phyloP scores from a whole-genome alignment of 768 basidiomycete genomes.

The Tricholoma sp. region DNA sequence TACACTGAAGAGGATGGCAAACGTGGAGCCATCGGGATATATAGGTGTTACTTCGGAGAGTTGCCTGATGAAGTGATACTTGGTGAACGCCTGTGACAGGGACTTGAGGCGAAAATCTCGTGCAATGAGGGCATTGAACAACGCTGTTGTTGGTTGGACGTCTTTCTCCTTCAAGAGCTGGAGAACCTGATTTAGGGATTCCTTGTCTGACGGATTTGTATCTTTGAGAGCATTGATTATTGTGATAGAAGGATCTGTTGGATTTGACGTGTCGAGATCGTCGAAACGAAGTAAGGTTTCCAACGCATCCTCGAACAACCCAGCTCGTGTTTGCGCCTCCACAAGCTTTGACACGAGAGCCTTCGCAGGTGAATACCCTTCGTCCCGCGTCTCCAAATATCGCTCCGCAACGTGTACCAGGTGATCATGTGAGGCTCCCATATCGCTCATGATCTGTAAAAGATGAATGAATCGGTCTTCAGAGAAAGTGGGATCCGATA shows the following conservation, averaged over 20 bases:
- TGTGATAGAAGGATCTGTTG: constrained; percentile 28
- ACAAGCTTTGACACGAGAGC: constrained; percentile 32
- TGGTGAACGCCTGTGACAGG: constrained; percentile 32
- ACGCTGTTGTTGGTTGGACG: constrained; percentile 29
- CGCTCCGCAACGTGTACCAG: constrained; percentile 14
- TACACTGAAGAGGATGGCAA: constrained; percentile 37
- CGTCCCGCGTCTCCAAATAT: constrained; percentile 18
- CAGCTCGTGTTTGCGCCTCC: constrained; percentile 28
- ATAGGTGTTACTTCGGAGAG: constrained; percentile 24
- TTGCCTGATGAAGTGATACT: constrained; percentile 36
- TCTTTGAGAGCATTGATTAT: constrained; percentile 34
- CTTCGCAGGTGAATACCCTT: constrained; percentile 21
- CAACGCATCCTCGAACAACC: constrained; percentile 24
- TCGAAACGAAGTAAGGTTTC: constrained; percentile 19
- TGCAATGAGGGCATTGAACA: constrained; percentile 48
- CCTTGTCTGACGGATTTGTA: constrained; percentile 21
- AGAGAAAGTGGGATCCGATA: constrained; percentile 20
- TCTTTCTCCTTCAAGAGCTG: constrained; percentile 32
- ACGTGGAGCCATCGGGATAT: constrained; percentile 39
- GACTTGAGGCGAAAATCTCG: constrained; percentile 27
- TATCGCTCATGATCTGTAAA: constrained; percentile 15
- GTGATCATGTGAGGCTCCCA: constrained; percentile 12
- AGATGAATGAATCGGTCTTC: constrained; percentile 23
- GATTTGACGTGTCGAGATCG: constrained; percentile 7
- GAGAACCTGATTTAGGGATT: constrained; percentile 30